phyloP scores from a whole-genome alignment of 2,329 filamentous ascomycete genomes.

The Sporothrix schenckii region DNA sequence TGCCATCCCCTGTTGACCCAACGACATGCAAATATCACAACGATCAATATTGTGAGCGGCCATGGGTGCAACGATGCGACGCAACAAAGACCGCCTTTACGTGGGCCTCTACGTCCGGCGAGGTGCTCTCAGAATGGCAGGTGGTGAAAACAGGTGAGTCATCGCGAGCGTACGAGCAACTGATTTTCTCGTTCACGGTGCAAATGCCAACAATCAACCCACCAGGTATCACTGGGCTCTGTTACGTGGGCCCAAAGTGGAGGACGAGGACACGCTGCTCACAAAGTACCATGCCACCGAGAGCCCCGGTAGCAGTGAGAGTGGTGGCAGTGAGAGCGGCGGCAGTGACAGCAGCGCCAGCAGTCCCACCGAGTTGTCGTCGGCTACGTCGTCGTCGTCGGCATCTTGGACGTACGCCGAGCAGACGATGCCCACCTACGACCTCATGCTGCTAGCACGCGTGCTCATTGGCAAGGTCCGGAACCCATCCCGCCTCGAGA shows the following conservation, averaged over 20 bases:
- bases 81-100: slow-evolving; percentile 28
- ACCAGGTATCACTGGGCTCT: slow-evolving; percentile 27
- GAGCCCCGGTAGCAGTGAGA: neutral
- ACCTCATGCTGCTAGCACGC: slow-evolving; percentile 26
- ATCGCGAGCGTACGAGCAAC: neutral
- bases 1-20: neutral
- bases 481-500: slow-evolving; percentile 9
- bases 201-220: neutral
- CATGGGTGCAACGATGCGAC: slow-evolving; percentile 21
- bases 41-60: neutral
- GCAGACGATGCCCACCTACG: slow-evolving; percentile 1
- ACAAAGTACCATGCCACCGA: slow-evolving; percentile 28
- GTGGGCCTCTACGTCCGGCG: slow-evolving; percentile 26
- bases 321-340: neutral
- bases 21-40: slow-evolving; percentile 13
- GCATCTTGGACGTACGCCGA: slow-evolving; percentile 15
- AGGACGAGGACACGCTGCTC: slow-evolving; percentile 17
- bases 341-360: slow-evolving; percentile 11
- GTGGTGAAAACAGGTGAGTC: slow-evolving; percentile 20
- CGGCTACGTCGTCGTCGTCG: neutral
- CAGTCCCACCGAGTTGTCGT: neutral
- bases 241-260: slow-evolving; percentile 25
- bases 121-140: slow-evolving; percentile 11
- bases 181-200: neutral
- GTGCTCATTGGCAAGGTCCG: slow-evolving; percentile 25